Conservation (phyloP, 495 filamentous ascomycete species). For the Tetracladium marchalianum region DNA sequence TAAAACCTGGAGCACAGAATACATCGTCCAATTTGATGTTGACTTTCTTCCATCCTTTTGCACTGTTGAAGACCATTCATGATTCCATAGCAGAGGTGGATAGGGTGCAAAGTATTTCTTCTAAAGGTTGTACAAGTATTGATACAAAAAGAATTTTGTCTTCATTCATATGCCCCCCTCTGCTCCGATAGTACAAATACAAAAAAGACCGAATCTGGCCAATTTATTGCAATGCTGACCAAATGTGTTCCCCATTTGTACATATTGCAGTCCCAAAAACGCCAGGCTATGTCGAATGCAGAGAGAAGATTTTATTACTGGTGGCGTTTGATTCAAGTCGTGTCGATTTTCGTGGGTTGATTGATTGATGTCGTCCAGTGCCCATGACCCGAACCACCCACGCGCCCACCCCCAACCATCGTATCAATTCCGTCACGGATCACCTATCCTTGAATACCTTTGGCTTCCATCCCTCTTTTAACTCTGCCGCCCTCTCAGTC, state of each 20-base stretch:
- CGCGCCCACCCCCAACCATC: constrained; percentile 1
- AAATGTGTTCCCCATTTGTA: constrained; percentile 3
- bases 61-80: background rate
- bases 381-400: constrained; percentile 5
- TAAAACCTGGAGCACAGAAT: no score
- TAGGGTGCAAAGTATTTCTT: no score
- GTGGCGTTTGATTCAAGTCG: constrained; percentile 5
- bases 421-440: constrained; percentile 9
- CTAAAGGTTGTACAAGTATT: no score
- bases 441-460: constrained; percentile 88
- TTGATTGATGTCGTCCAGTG: background rate
- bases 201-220: constrained; percentile 1
- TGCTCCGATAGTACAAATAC: constrained; percentile 4
- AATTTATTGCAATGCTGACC: constrained; percentile 15
- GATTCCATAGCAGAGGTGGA: no score
- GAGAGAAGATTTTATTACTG: constrained; percentile 22
- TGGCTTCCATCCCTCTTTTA: constrained; percentile 81
- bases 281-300: constrained; percentile 24
- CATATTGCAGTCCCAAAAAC: constrained; percentile 19
- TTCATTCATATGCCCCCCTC: background rate
- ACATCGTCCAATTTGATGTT: no score
- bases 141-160: background rate
- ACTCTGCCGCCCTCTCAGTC: constrained; percentile 48
- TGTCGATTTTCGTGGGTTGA: background rate
- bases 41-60: no score